A percentile compares a stretch with the other conserved stretches of the same genome.
These are phyloP conservation scores for Exophiala aquamarina DNA, from an alignment of 2,329 filamentous ascomycete species.

Conservation along the genomic window DNA sequence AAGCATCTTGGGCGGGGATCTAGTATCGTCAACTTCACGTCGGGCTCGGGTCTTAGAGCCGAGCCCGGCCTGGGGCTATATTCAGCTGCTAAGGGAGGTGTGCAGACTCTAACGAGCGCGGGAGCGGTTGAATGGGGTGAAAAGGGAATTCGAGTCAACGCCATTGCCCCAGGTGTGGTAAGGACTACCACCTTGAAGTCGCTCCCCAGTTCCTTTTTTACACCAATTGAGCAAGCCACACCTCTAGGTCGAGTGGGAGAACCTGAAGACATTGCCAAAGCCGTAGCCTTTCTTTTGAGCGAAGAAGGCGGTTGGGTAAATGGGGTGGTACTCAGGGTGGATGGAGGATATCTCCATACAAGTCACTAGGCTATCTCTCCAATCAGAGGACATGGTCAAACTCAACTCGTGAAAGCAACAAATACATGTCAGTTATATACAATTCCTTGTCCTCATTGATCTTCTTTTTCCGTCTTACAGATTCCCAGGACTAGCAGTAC, in stretches of 20 bases:
- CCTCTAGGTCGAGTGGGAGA: slow-evolving; percentile 58
- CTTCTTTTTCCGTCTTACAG: too few species aligned
- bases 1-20: not conserved
- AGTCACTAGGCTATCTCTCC: too few species aligned
- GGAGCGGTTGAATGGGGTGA: not conserved
- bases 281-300: slow-evolving; percentile 55
- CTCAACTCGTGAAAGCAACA: too few species aligned
- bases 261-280: slow-evolving; percentile 59
- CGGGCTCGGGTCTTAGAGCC: not conserved
- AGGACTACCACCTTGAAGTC: not conserved
- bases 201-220: not conserved
- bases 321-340: slow-evolving; percentile 41
- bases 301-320: slow-evolving; percentile 65
- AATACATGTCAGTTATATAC: too few species aligned
- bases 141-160: not conserved
- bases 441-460: too few species aligned
- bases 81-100: not conserved
- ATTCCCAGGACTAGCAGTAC: too few species aligned
- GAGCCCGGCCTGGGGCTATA: not conserved
- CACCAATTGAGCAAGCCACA: slow-evolving; percentile 34
- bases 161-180: not conserved
- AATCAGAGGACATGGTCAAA: too few species aligned
- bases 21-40: not conserved
- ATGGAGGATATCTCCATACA: slow-evolving; percentile 1
- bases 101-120: not conserved